Conservation (phyloP, 176 grass and related monocot genomes). For the Oryza glaberrima region DNA sequence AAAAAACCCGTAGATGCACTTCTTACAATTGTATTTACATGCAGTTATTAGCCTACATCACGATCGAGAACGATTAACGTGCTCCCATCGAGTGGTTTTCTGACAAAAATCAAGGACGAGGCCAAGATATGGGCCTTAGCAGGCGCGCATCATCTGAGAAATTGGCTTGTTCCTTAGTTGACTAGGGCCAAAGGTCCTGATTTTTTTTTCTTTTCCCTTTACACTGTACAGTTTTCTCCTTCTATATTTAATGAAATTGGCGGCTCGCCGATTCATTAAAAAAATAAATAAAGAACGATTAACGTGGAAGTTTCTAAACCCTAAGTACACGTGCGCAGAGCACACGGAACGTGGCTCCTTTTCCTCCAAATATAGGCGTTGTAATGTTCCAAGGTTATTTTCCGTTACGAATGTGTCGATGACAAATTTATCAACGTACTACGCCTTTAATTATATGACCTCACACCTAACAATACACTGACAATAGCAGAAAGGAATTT, state of each 20-base stretch:
- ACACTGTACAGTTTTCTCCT: too few relatives aligned
- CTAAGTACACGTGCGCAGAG: not conserved
- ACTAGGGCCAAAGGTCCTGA: too few relatives aligned
- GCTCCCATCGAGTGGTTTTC: too few relatives aligned
- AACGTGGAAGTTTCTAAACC: not conserved
- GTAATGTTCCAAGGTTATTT: not conserved
- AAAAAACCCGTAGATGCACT: too few relatives aligned
- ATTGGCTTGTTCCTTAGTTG: too few relatives aligned
- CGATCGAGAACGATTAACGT: not conserved
- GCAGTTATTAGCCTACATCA: not conserved
- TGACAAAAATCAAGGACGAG: too few relatives aligned
- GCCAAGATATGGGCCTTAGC: too few relatives aligned
- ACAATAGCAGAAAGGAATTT: not conserved
- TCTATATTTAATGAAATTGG: too few relatives aligned
- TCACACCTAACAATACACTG: not conserved
- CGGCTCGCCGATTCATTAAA: too few relatives aligned
- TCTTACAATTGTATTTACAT: not conserved
- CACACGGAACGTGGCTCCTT: not conserved
- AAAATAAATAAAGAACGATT: not conserved
- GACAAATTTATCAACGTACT: not conserved
- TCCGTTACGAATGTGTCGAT: not conserved
- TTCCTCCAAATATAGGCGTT: not conserved
- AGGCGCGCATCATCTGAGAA: too few relatives aligned
- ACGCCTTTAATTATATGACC: not conserved
- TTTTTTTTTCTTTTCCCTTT: too few relatives aligned